Percentiles rank a stretch among this genome's conserved stretches.
Conservation (phyloP, 164 flowering plant genomes). For the Annona squamosa region DNA sequence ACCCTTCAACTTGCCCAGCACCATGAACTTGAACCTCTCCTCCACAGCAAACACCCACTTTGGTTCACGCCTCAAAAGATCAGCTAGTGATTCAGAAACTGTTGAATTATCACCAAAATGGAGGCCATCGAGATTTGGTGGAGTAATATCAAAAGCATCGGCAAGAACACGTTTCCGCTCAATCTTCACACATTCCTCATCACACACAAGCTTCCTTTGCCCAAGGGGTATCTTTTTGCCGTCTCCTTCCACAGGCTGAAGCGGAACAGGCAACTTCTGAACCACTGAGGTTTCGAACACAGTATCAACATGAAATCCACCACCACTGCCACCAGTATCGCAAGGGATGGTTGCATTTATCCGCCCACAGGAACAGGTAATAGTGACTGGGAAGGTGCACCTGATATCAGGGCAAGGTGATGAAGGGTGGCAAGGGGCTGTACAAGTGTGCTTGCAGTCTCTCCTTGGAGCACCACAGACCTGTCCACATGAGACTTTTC, state of each 20-base stretch:
- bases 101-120: slow-evolving; percentile 69
- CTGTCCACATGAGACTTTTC: slow-evolving; percentile 74
- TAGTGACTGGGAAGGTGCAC: slow-evolving; percentile 67
- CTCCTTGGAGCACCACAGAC: slow-evolving; percentile 93
- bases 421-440: slow-evolving; percentile 67
- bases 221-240: slow-evolving; percentile 70
- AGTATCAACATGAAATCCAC: slow-evolving; percentile 39
- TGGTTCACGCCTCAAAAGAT: slow-evolving; percentile 76
- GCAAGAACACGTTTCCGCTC: slow-evolving; percentile 87
- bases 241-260: slow-evolving; percentile 66
- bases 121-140: slow-evolving; percentile 71
- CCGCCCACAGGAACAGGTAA: slow-evolving; percentile 83
- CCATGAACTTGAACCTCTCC: slow-evolving; percentile 81
- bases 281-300: slow-evolving; percentile 63
- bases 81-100: slow-evolving; percentile 52
- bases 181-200: slow-evolving; percentile 78
- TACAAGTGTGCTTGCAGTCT: slow-evolving; percentile 87
- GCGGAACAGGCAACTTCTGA: slow-evolving; percentile 69
- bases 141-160: slow-evolving; percentile 79
- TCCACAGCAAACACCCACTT: slow-evolving; percentile 90
- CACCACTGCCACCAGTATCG: slow-evolving; percentile 66
- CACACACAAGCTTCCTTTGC: slow-evolving; percentile 80
- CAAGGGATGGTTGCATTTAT: slow-evolving; percentile 78
- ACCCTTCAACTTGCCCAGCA: slow-evolving; percentile 65
- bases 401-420: slow-evolving; percentile 74